Conservation (phyloP, 495 filamentous ascomycete species). For the Chlorociboria aeruginascens region DNA sequence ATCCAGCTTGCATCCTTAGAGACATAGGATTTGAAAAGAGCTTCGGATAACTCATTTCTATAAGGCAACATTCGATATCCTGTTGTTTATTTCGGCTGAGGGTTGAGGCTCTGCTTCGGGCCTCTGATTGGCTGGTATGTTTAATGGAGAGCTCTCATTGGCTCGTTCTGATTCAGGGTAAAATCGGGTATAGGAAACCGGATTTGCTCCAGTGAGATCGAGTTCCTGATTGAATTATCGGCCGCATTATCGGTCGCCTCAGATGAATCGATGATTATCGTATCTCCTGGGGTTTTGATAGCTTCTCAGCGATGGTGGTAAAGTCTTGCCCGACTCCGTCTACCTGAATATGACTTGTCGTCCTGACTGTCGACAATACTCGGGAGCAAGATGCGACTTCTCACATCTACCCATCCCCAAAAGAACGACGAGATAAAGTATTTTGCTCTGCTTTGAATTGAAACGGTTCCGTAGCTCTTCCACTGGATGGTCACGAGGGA, state of each 20-base stretch:
- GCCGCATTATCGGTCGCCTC: no score
- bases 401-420: slow-evolving; percentile 24
- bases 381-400: slow-evolving; percentile 26
- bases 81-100: no score
- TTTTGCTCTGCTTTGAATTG: neutral
- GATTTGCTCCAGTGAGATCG: no score
- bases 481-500: neutral
- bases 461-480: slow-evolving; percentile 1
- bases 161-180: no score
- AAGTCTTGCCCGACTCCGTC: slow-evolving; percentile 8
- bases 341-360: slow-evolving; percentile 9
- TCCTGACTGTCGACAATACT: slow-evolving; percentile 19
- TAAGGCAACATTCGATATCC: no score
- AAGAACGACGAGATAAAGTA: slow-evolving; percentile 14
- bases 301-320: slow-evolving; percentile 6
- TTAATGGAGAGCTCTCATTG: no score
- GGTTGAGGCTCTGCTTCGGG: no score
- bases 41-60: slow-evolving; percentile 7
- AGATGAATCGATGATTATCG: no score
- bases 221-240: no score
- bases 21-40: slow-evolving; percentile 6
- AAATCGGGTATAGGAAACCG: no score
- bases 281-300: slow-evolving; percentile 1
- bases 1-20: slow-evolving; percentile 5
- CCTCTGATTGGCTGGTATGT: no score